phyloP scores from a whole-genome alignment of 345 rosid genomes.

The Gossypium australe region DNA sequence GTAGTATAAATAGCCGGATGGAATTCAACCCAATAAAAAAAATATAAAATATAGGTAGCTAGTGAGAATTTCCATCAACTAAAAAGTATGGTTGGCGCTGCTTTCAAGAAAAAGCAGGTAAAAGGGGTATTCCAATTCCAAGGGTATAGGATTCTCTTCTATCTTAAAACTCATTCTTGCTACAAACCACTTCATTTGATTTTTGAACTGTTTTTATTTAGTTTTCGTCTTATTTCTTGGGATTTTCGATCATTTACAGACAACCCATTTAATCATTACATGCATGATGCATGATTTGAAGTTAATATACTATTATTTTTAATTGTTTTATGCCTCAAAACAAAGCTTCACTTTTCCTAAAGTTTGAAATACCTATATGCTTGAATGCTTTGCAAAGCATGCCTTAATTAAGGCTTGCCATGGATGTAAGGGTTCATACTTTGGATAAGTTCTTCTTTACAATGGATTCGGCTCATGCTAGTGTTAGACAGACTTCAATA shows the following conservation, averaged over 20 bases:
- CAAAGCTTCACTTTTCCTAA: neutral
- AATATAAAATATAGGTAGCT: too few relatives aligned
- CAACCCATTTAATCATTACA: neutral
- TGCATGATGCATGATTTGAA: neutral
- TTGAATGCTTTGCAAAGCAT: neutral
- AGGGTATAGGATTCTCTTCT: too few relatives aligned
- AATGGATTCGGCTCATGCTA: neutral
- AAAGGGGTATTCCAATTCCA: too few relatives aligned
- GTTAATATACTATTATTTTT: neutral
- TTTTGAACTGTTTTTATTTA: neutral
- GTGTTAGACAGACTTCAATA: neutral
- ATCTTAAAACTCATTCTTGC: too few relatives aligned
- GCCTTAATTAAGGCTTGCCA: neutral
- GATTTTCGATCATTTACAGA: neutral
- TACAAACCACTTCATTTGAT: too few relatives aligned
- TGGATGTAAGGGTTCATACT: neutral
- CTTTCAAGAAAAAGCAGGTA: too few relatives aligned
- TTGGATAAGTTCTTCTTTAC: neutral
- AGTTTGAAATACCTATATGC: constrained; percentile 1
- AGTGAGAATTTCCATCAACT: too few relatives aligned
- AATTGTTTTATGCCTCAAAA: neutral
- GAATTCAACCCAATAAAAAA: too few relatives aligned
- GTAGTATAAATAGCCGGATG: too few relatives aligned
- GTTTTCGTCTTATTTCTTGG: neutral
- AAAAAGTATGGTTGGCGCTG: too few relatives aligned